Percentiles rank a stretch among this genome's conserved stretches.
These are phyloP conservation scores for Lichtheimia ornata DNA, from an alignment of 371 early-diverging fungal genomes.

Conservation along the genomic window DNA sequence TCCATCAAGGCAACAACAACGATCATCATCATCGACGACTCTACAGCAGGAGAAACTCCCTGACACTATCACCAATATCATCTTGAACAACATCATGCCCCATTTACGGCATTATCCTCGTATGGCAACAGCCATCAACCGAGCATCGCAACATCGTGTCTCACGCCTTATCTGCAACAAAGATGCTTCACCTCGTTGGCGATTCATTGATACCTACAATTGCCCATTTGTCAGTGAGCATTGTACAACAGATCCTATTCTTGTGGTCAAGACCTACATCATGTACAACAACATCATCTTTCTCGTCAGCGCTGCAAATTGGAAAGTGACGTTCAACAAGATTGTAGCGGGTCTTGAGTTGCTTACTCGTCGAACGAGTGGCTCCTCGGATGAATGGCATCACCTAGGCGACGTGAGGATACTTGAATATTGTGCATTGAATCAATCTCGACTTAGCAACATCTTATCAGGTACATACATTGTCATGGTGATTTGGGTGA, in stretches of 20 bases:
- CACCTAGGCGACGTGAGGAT: constrained; percentile 72
- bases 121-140: constrained; percentile 7
- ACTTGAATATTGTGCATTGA: constrained; percentile 71
- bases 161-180: not conserved
- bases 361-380: constrained; percentile 49
- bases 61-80: not conserved
- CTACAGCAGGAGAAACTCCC: not conserved
- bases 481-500: constrained; percentile 29
- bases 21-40: no score
- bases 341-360: constrained; percentile 46
- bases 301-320: constrained; percentile 78
- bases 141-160: not conserved
- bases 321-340: constrained; percentile 68
- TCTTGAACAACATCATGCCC: constrained; percentile 4
- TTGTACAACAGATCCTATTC: constrained; percentile 1
- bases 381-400: constrained; percentile 52
- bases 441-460: constrained; percentile 62
- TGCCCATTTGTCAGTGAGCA: constrained; percentile 5
- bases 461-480: constrained; percentile 44
- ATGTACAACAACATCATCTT: constrained; percentile 69
- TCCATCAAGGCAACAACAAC: not conserved
- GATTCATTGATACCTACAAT: constrained; percentile 7
- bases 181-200: not conserved
- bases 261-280: constrained; percentile 52
- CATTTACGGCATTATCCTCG: constrained; percentile 3